Evolutionary conservation across 495 filamentous ascomycete species (phyloP), one percentile per base, ranked within the genome.

Genomic region (Penicillium simplicissimum): DNA sequence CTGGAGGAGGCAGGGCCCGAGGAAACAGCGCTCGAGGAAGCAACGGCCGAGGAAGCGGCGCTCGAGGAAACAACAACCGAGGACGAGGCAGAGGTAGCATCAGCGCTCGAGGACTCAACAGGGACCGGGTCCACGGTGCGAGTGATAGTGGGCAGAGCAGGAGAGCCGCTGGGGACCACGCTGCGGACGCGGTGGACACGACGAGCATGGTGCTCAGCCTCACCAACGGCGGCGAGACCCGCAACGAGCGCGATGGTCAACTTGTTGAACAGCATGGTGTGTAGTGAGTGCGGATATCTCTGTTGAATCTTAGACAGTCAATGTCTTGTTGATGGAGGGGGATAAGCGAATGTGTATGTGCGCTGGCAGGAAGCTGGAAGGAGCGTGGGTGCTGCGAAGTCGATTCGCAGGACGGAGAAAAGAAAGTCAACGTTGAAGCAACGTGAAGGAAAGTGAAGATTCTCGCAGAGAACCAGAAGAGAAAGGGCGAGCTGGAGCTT

Each of bases 201-300:
- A 15, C 68, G 59, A 61, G 59, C 71, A 53, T 80, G 74, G 64
- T 70, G 70, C 59, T 69, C 70, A 38, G 74, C 80, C 61, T 81
- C 73, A 53, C 72, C 67, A 51, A 75, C 68, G 38, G 78, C 68
- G 57, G 79, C 82, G 64, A 85, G 72, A 53, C 78, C 79, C 36
- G 77, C 79, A 59, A 84, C 65, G 40, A 82, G 71, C 59, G 72
- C 79, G 49, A 84, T 49, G 49, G 81, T 72, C 59, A 85, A 57
- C 65, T 80, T 84, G 74, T 73, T 73, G 68, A 79, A 73, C 59
- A 76, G 72, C 77, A 79, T 79, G n/a, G 51, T 23, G 51, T 11
- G 31, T 13, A 52, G 31, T 52, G 48, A 52, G 48, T 34, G 47
- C 31, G n/a, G 23, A 34, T 52, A 14, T 34, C 9, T 35, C 5